Percentiles rank a stretch among this genome's conserved stretches.
phyloP scores from a whole-genome alignment of 495 filamentous ascomycete genomes.

The Podospora anserina region DNA sequence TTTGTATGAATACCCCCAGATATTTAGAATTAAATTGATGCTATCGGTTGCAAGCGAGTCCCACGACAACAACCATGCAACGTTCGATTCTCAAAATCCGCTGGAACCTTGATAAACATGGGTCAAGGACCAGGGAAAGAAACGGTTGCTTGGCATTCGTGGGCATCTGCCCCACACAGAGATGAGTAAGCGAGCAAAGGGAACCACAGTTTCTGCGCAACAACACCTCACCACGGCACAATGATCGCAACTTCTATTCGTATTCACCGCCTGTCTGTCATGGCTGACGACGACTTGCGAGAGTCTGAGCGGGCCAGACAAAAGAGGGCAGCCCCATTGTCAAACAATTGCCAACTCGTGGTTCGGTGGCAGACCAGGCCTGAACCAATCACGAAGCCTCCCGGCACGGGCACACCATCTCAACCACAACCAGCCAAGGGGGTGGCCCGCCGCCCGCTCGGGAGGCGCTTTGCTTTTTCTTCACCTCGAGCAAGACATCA shows the following conservation, averaged over 20 bases:
- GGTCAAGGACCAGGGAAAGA: neutral
- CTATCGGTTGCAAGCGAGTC: neutral
- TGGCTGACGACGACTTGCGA: neutral
- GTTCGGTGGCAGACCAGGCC: neutral
- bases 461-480: neutral
- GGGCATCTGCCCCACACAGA: neutral
- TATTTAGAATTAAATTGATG: neutral
- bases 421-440: neutral
- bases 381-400: conserved; percentile 4
- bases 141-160: conserved; percentile 3
- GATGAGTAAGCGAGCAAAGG: neutral
- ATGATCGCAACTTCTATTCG: neutral
- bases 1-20: neutral
- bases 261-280: conserved; percentile 1
- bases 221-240: neutral
- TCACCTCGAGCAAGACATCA: neutral
- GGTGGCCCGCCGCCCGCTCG: neutral
- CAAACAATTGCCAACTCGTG: neutral
- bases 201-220: neutral
- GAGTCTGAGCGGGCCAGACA: neutral
- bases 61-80: neutral
- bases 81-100: neutral
- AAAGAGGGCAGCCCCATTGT: neutral
- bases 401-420: conserved; percentile 1
- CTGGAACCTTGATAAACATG: neutral